A percentile compares a stretch with the other conserved stretches of the same genome.
These are phyloP conservation scores for Nicotiana sylvestris DNA, from an alignment of 257 asterid genomes.

Conservation along the genomic window DNA sequence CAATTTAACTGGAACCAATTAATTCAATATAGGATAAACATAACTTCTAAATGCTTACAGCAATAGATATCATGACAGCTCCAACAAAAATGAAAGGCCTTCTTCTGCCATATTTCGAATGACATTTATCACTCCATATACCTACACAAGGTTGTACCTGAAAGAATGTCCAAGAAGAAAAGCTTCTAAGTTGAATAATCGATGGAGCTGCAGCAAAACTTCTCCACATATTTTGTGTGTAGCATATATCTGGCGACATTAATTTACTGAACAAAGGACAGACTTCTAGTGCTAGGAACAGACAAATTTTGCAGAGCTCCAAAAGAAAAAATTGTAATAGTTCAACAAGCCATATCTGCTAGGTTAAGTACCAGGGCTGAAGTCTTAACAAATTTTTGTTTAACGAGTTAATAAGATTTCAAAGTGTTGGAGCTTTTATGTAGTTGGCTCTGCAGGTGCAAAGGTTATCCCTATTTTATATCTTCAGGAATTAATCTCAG, in stretches of 20 bases:
- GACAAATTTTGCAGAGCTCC: not conserved
- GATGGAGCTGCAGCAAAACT: not conserved
- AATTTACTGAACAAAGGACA: not conserved
- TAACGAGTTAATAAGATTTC: not conserved
- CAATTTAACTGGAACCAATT: conserved; percentile 15
- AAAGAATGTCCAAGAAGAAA: conserved; percentile 14
- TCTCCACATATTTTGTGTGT: not conserved
- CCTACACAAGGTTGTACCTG: conserved; percentile 99
- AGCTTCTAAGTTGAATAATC: not conserved
- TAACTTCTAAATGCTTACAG: conserved; percentile 52
- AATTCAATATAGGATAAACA: conserved; percentile 14
- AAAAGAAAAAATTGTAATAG: not conserved
- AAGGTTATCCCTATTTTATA: not conserved
- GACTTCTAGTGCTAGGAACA: not conserved
- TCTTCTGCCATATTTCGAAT: conserved; percentile 88
- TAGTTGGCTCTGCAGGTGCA: not conserved
- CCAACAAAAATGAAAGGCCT: conserved; percentile 85
- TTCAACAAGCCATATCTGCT: not conserved
- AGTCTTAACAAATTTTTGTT: not conserved
- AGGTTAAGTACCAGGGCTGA: not conserved
- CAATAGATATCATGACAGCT: conserved; percentile 72
- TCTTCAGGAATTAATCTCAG: not conserved
- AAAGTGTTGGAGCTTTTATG: not conserved
- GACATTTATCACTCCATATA: conserved; percentile 93
- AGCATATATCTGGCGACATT: not conserved